Evolutionary conservation across 352 stramenopile species (phyloP), one percentile per base, ranked within the genome.

Genomic region (Globisporangium recalcitrans): DNA sequence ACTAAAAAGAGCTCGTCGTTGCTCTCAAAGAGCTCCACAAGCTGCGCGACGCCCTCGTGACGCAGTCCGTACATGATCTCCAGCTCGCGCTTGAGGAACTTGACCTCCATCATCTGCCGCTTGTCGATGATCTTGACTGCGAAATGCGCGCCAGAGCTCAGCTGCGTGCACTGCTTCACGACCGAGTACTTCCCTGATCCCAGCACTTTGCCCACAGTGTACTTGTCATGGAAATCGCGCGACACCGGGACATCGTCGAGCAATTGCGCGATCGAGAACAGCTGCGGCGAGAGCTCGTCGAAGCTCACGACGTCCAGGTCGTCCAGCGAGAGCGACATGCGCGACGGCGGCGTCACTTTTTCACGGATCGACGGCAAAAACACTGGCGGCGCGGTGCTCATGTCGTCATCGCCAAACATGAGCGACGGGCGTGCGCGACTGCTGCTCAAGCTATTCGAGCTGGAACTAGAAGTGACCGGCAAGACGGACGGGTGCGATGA

Each of bases 41-140:
- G 72, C 16, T 86, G 80, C 40, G 92, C 82, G 21, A 95, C 77
- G 22, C 84, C 84, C 26, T 90, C 78, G 63, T 95, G 84, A 19
- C 73, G 71, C 26, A 95, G 56, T 0, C 55, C 75, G 63, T 84
- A 85, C 80, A 95, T 88, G 67, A 95, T 93, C 69, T 93, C 84
- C n/a, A 93, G 73, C 65, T 95, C 86, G 26, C 85, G 82, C 68
- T 90, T 91, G 40, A 95, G 70, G 52, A 95, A 95, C 19, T 83
- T 80, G 46, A 88, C 62, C 52, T 91, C 81, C 46, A 88, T 78
- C 75, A 91, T 91, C 70, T 90, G 78, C 21, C 76, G 68, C 71
- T 93, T 93, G 75, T 91, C 84, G 38, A 93, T 88, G 34, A 93
- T 87, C 72, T 93, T 93, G 58, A 89, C 82, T 0, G 84, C 84